Percentiles rank a stretch among this genome's conserved stretches.
Evolutionary conservation across 140 eudicot genomes (phyloP).

Genomic region (Senecio squalidus): DNA sequence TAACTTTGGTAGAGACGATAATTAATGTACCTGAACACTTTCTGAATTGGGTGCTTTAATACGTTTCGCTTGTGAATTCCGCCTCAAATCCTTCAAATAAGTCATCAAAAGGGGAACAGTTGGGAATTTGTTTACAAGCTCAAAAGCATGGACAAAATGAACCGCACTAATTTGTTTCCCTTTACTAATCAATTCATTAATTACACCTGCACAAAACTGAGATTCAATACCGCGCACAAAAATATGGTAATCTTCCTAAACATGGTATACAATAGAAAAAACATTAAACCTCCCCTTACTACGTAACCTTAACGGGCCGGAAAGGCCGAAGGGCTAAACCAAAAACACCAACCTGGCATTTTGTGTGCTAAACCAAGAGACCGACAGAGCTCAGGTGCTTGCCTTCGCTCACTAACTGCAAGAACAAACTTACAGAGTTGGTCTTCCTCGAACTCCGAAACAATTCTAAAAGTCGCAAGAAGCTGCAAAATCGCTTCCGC

Average conservation of each 20-base stretch:
- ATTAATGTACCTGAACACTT: conserved; percentile 20
- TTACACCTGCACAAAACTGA: conserved; percentile 29
- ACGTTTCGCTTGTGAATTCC: conserved; percentile 44
- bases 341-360: conserved; percentile 65
- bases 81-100: conserved; percentile 53
- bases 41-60: conserved; percentile 19
- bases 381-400: conserved; percentile 61
- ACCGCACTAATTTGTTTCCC: conserved; percentile 48
- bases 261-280: not conserved
- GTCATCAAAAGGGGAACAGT: conserved; percentile 42
- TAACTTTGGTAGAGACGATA: not conserved
- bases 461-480: conserved; percentile 52
- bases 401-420: conserved; percentile 48
- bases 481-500: conserved; percentile 54
- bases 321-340: conserved; percentile 15
- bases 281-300: not conserved
- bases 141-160: conserved; percentile 47
- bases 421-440: conserved; percentile 59
- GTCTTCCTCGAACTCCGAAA: conserved; percentile 51
- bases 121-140: conserved; percentile 40
- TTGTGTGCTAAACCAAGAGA: conserved; percentile 59
- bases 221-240: not conserved
- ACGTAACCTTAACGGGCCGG: too few relatives aligned
- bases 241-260: not conserved
- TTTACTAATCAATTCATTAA: conserved; percentile 35